Conservation (phyloP, 2,329 filamentous ascomycete genomes). For the Mycogone perniciosa region DNA sequence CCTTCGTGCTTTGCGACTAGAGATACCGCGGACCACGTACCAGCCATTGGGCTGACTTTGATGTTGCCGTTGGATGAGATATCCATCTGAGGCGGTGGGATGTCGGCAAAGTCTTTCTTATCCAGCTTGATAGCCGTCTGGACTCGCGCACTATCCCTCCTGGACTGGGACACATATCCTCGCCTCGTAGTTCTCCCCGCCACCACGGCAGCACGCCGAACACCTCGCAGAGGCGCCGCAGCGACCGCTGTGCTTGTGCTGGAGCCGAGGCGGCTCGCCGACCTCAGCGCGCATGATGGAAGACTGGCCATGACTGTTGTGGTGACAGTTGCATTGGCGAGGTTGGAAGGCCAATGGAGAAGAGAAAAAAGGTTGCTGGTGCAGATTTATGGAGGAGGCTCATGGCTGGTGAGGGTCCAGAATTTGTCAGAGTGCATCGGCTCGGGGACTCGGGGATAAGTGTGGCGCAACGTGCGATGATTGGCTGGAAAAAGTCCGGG, state of each 20-base stretch:
- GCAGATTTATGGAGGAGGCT: conserved; percentile 18
- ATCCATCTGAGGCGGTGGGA: conserved; percentile 30
- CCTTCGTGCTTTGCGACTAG: neutral
- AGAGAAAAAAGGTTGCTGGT: conserved; percentile 14
- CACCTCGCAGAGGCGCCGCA: conserved; percentile 22
- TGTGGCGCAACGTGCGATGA: conserved; percentile 18
- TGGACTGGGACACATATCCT: conserved; percentile 79
- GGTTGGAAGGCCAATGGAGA: conserved; percentile 15
- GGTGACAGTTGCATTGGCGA: conserved; percentile 15
- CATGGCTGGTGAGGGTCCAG: conserved; percentile 17
- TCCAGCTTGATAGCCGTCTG: conserved; percentile 83
- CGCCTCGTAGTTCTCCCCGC: conserved; percentile 37
- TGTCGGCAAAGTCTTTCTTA: conserved; percentile 70
- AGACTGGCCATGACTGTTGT: conserved; percentile 51
- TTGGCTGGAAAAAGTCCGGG: conserved; percentile 23
- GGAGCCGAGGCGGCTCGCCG: conserved; percentile 58
- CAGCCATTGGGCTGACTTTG: conserved; percentile 68
- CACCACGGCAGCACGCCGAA: conserved; percentile 25
- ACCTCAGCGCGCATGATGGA: conserved; percentile 65
- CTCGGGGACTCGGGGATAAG: conserved; percentile 33
- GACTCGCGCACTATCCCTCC: conserved; percentile 72
- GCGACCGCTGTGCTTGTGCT: conserved; percentile 29
- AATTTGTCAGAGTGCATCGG: conserved; percentile 32
- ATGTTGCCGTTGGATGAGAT: conserved; percentile 40
- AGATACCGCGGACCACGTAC: conserved; percentile 22